A percentile compares a stretch with the other conserved stretches of the same genome.
Conservation (phyloP, 2,329 filamentous ascomycete genomes). For the Hymenoscyphus linearis region DNA sequence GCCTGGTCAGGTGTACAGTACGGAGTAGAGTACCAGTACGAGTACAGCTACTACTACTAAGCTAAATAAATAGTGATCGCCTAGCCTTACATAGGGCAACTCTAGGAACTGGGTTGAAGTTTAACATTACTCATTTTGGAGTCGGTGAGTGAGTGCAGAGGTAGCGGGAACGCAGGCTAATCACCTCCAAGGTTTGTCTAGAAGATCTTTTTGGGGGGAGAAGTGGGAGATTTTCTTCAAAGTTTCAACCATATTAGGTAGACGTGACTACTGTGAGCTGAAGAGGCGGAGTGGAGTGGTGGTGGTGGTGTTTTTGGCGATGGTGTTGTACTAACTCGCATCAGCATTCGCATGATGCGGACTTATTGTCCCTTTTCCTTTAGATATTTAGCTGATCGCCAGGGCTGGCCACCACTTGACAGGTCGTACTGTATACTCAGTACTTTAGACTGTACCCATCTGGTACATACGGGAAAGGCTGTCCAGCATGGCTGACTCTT, state of each 20-base stretch:
- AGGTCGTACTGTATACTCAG: background rate
- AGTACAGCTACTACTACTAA: too few relatives aligned
- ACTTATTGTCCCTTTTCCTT: background rate
- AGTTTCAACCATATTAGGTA: background rate
- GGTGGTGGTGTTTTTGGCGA: background rate
- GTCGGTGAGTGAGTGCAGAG: background rate
- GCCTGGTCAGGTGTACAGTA: background rate
- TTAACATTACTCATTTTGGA: background rate
- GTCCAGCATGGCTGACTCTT: background rate
- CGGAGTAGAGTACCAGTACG: too few relatives aligned
- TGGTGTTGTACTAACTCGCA: background rate
- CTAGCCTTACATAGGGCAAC: background rate
- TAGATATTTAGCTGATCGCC: background rate
- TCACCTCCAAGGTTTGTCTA: background rate
- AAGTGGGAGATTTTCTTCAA: background rate
- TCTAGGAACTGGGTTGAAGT: background rate
- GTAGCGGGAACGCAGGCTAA: background rate
- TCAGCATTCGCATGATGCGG: background rate
- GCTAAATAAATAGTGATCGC: too few relatives aligned
- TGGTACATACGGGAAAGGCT: background rate
- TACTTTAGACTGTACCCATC: too few relatives aligned
- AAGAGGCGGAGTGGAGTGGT: background rate
- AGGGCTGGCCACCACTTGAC: background rate
- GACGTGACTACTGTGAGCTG: background rate
- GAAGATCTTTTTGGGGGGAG: background rate